A percentile compares a stretch with the other conserved stretches of the same genome.
Evolutionary conservation across 225 moss, liverwort and hornwort species (phyloP).

Genomic region (Lunularia cruciata): DNA sequence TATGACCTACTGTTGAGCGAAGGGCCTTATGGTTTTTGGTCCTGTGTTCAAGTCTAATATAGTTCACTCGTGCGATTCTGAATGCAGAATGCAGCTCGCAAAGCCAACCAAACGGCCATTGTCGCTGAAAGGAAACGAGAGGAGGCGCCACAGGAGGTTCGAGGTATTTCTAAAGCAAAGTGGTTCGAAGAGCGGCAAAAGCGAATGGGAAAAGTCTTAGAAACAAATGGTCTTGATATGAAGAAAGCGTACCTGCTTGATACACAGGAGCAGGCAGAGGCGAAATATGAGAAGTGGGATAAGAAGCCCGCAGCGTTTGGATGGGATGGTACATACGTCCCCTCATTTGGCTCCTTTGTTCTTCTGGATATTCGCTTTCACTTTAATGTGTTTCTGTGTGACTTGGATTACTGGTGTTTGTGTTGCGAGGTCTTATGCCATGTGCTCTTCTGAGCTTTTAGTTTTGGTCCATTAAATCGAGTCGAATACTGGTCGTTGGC

Average conservation of each 20-base stretch:
- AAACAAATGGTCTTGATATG: slow-evolving; percentile 91
- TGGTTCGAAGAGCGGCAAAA: slow-evolving; percentile 97
- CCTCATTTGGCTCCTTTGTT: too few species aligned
- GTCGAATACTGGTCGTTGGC: too few species aligned
- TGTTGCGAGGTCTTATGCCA: too few species aligned
- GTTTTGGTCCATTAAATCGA: too few species aligned
- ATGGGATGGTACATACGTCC: slow-evolving; percentile 99
- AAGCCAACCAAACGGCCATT: slow-evolving; percentile 88
- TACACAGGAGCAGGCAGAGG: slow-evolving; percentile 88
- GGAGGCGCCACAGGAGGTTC: slow-evolving; percentile 88
- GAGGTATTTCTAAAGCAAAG: slow-evolving; percentile 91
- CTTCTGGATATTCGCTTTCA: too few species aligned
- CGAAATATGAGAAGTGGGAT: slow-evolving; percentile 90
- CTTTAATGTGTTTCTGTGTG: too few species aligned
- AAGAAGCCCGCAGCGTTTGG: slow-evolving; percentile 97
- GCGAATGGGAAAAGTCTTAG: slow-evolving; percentile 83
- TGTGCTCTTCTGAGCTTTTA: too few species aligned
- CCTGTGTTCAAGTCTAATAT: too few species aligned
- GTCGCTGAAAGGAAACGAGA: slow-evolving; percentile 92
- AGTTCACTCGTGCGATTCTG: too few species aligned
- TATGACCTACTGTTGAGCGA: too few species aligned
- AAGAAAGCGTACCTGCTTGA: slow-evolving; percentile 93
- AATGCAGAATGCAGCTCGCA: slow-evolving; percentile 74
- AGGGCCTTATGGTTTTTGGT: too few species aligned
- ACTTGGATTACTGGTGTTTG: too few species aligned